Evolutionary conservation across 371 early-diverging fungal species (phyloP).

Genomic region (Mucor indicus): DNA sequence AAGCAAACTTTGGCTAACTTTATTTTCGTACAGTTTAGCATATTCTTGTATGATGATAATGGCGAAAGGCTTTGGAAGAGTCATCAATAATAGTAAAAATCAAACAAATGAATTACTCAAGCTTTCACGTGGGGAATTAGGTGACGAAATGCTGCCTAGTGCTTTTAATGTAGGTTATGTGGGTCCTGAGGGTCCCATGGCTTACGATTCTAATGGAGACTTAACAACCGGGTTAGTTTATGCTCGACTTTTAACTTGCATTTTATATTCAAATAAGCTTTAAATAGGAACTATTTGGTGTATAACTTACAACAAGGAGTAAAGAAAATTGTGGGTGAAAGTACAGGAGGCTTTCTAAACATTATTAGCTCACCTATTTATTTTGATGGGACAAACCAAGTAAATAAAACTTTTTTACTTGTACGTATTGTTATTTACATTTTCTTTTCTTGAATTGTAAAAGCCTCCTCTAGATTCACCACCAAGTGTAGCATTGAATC

Average conservation of each 20-base stretch:
- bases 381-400: conserved; percentile 49
- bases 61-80: conserved; percentile 44
- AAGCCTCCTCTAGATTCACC: conserved; percentile 53
- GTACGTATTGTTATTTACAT: not conserved
- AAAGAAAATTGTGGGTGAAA: conserved; percentile 39
- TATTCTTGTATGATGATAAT: conserved; percentile 63
- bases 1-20: no score
- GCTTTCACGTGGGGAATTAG: conserved; percentile 39
- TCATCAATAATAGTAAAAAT: conserved; percentile 37
- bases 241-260: not conserved
- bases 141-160: conserved; percentile 36
- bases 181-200: conserved; percentile 60
- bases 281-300: conserved; percentile 56
- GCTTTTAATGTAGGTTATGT: conserved; percentile 57
- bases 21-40: conserved; percentile 38
- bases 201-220: conserved; percentile 55
- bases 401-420: no score
- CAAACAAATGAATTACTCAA: conserved; percentile 33
- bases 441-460: not conserved
- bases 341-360: conserved; percentile 44
- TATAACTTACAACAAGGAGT: conserved; percentile 51
- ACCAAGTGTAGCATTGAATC: conserved; percentile 51
- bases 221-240: conserved; percentile 41
- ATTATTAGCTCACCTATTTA: conserved; percentile 45
- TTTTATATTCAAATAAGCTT: not conserved